A percentile compares a stretch with the other conserved stretches of the same genome.
Conservation (phyloP, 1,284 basidiomycete genomes). For the Ustilago shanxiensis region DNA sequence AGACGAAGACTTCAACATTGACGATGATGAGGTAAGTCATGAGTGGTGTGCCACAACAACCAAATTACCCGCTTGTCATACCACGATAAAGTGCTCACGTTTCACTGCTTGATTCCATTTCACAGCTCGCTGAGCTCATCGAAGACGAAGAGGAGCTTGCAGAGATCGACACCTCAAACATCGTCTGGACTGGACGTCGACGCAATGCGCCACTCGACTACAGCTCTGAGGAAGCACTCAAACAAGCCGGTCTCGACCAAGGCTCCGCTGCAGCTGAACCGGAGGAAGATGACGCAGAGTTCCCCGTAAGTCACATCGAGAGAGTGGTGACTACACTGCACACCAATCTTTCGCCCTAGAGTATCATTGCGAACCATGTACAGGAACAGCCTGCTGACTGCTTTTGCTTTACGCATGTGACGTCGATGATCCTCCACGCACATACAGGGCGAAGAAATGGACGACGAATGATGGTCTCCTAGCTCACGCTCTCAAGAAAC, state of each 20-base stretch:
- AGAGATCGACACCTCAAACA: conserved; percentile 56
- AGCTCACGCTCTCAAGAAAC: not conserved
- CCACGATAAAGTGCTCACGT: not conserved
- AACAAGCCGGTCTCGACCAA: conserved; percentile 52
- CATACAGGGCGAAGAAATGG: conserved; percentile 39
- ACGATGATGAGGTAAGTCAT: conserved; percentile 51
- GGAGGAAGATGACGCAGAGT: conserved; percentile 58
- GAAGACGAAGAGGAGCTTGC: conserved; percentile 56
- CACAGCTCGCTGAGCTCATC: conserved; percentile 45
- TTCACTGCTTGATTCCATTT: not conserved
- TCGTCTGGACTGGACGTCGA: conserved; percentile 51
- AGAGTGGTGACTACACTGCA: not conserved
- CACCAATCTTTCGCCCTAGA: too few relatives aligned
- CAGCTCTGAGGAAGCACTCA: conserved; percentile 59
- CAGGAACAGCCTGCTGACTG: not conserved
- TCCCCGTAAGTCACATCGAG: conserved; percentile 36
- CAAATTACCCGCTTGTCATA: not conserved
- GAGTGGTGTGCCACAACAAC: too few relatives aligned
- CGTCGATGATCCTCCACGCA: not conserved
- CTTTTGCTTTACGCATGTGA: not conserved
- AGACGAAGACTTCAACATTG: conserved; percentile 39
- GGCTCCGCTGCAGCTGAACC: conserved; percentile 29
- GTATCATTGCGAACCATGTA: too few relatives aligned
- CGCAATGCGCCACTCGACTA: conserved; percentile 58
- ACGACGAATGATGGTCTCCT: conserved; percentile 20